These are phyloP conservation scores for Cylindrotheca closterium DNA, from an alignment of 108 stramenopile genomes.

Conservation along the genomic window DNA sequence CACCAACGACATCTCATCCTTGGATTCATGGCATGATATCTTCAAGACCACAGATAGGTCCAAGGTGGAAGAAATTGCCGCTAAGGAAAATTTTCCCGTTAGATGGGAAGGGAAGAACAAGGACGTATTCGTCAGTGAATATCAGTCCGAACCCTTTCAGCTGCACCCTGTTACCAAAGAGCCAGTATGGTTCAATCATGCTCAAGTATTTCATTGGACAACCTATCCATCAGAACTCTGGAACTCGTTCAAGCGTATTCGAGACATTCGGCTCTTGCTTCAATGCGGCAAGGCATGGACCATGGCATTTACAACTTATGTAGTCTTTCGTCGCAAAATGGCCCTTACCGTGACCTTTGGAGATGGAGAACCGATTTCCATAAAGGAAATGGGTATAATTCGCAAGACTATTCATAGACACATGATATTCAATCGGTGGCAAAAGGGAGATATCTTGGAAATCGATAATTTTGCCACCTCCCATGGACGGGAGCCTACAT, in stretches of 20 bases:
- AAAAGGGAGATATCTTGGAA: slow-evolving; percentile 33
- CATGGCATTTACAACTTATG: slow-evolving; percentile 28
- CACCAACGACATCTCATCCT: slow-evolving; percentile 29
- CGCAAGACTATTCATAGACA: slow-evolving; percentile 32
- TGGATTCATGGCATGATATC: slow-evolving; percentile 34
- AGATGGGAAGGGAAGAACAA: slow-evolving; percentile 22
- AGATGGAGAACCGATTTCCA: slow-evolving; percentile 38
- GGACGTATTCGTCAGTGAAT: slow-evolving; percentile 25
- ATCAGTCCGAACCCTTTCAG: slow-evolving; percentile 25
- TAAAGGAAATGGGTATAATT: slow-evolving; percentile 29
- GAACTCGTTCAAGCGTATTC: slow-evolving; percentile 25
- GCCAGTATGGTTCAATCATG: slow-evolving; percentile 44
- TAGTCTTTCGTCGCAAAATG: slow-evolving; percentile 29
- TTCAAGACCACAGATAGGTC: slow-evolving; percentile 36
- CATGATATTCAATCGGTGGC: slow-evolving; percentile 32
- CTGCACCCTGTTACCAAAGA: slow-evolving; percentile 43
- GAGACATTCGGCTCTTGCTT: slow-evolving; percentile 17
- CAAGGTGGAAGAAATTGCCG: slow-evolving; percentile 26
- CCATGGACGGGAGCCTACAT: slow-evolving; percentile 37
- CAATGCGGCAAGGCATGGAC: slow-evolving; percentile 12
- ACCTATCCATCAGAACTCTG: slow-evolving; percentile 40
- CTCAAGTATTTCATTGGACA: slow-evolving; percentile 48
- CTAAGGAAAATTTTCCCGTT: slow-evolving; percentile 14
- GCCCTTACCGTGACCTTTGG: slow-evolving; percentile 31
- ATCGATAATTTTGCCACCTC: slow-evolving; percentile 38